Conservation (phyloP, 345 rosid species). For the Angophora floribunda region DNA sequence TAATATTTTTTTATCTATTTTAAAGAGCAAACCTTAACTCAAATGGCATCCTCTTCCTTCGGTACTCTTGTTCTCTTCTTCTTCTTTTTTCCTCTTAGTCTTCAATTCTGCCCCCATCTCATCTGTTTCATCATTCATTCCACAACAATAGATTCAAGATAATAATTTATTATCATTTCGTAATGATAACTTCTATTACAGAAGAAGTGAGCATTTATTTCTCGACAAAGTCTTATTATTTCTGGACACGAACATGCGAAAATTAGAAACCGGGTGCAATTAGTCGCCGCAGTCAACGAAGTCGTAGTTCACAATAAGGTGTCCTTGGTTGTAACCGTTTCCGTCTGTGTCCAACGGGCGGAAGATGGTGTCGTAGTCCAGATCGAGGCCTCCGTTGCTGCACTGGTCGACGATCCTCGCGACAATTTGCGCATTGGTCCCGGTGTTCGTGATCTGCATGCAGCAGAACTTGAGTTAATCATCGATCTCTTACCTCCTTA, state of each 20-base stretch:
- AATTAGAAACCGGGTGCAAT: not conserved
- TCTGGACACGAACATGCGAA: not conserved
- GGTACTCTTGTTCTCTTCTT: too few relatives aligned
- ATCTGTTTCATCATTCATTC: not conserved
- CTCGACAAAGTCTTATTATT: not conserved
- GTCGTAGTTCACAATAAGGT: slow-evolving; percentile 22
- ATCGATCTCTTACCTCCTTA: not conserved
- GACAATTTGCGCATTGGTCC: slow-evolving; percentile 25
- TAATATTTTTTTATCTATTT: too few relatives aligned
- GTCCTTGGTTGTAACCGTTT: slow-evolving; percentile 16
- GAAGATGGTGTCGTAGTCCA: slow-evolving; percentile 36
- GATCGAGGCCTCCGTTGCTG: slow-evolving; percentile 49
- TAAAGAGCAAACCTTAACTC: too few relatives aligned
- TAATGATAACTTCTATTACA: not conserved
- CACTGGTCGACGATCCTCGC: slow-evolving; percentile 69
- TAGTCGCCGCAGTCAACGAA: slow-evolving; percentile 23
- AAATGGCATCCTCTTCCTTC: too few relatives aligned
- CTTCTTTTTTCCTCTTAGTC: too few relatives aligned
- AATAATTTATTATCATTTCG: not conserved
- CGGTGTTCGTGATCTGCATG: slow-evolving; percentile 39
- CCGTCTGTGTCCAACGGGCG: slow-evolving; percentile 34
- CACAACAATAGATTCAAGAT: not conserved
- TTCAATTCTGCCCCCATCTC: too few relatives aligned
- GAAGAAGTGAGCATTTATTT: not conserved
- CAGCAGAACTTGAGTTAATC: not conserved